These are phyloP conservation scores for Blastocystis sp. DNA, from an alignment of 352 stramenopile genomes.

Conservation along the genomic window DNA sequence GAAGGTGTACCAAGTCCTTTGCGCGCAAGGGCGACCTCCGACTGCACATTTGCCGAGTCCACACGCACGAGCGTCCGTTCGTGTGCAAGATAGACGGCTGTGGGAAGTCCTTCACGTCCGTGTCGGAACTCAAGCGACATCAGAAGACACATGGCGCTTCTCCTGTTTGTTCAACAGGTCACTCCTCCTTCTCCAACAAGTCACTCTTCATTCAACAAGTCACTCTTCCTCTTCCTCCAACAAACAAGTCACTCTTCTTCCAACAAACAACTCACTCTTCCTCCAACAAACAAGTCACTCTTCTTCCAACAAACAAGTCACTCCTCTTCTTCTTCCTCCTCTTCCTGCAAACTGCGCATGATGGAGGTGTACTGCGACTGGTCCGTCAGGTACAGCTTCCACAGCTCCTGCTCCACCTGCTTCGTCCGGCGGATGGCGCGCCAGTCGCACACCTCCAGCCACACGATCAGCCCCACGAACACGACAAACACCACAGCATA, in stretches of 20 bases:
- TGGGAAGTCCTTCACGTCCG: conserved; percentile 1
- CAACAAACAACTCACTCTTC: background rate
- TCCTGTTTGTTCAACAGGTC: conserved; percentile 12
- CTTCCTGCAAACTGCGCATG: conserved; percentile 13
- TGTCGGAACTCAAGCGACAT: conserved; percentile 46
- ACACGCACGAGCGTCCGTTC: conserved; percentile 28
- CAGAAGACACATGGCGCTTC: background rate
- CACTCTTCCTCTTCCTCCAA: background rate
- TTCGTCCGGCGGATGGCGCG: background rate
- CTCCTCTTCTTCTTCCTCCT: background rate
- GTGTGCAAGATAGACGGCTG: conserved; percentile 14
- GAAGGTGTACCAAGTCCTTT: conserved; percentile 16
- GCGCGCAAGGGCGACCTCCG: conserved; percentile 18
- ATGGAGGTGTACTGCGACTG: conserved; percentile 15
- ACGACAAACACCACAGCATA: background rate
- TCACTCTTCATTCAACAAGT: background rate
- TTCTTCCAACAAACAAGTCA: background rate
- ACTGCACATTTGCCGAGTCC: conserved; percentile 7
- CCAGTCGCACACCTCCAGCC: background rate
- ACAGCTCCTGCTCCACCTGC: conserved; percentile 20
- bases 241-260: background rate
- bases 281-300: background rate
- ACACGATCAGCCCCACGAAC: background rate
- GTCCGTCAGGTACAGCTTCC: conserved; percentile 37
- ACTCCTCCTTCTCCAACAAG: background rate